Evolutionary conservation across 2,329 filamentous ascomycete species (phyloP), one percentile per base, ranked within the genome.

Genomic region (Paraphoma sp.): DNA sequence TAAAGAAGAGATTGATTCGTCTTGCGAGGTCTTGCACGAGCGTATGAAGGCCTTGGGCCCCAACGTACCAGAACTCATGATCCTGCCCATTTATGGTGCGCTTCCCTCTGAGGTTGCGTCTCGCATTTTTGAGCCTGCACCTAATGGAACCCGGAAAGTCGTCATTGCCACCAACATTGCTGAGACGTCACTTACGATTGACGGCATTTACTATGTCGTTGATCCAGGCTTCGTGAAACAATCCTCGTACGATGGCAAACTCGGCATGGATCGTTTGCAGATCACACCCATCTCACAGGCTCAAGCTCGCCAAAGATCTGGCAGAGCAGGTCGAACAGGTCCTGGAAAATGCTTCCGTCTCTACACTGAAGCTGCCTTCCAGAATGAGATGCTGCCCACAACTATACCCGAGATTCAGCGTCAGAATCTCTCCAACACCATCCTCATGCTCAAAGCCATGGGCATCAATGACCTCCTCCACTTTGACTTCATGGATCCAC

Each of bases 401-500:
- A 93, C 93, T 0, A 96, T 98, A 30, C 95, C 95, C 0, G 95
- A 98, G 69, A 99, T 99, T 49, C 95, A 99, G 73, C 86, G 95
- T 1, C 92, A 97, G 75, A 99, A 99, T 69, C 74, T 99, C 51
- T 91, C 92, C 0, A 89, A 91, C 65, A 97, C 94, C 0, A 98
- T 99, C 75, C 84, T 99, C 45, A 97, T 97, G 91, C 85, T 99
- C 48, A 99, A 99, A 75, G 95, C 95, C 0, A 98, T 99, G 93
- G 95, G 96, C 3, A 98, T 99, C 77, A 98, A 99, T 72, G 95
- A 99, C 72, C 82, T 99, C 1, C 84, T 99, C 11, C 93, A 96
- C 72, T 99, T 99, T 70, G 94, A 98, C 78, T 99, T 99, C 70
- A 98, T 99, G 94, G 95, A 99, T 70, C 93, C 95, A 0, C 95